Percentiles rank a stretch among this genome's conserved stretches.
Conservation (phyloP, 495 filamentous ascomycete species). For the Aspergillus panamensis region DNA sequence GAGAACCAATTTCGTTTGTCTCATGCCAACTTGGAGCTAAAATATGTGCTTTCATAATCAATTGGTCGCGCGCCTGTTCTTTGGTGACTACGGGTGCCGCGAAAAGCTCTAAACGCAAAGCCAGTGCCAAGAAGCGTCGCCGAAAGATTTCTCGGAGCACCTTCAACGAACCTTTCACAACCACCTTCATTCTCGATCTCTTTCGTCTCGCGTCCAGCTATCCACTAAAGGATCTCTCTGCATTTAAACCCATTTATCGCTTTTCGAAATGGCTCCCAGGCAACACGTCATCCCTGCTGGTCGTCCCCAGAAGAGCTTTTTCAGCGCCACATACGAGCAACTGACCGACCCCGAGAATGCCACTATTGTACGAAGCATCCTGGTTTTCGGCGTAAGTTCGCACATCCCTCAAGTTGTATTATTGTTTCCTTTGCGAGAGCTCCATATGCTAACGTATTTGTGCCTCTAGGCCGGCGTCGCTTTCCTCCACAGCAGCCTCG, state of each 20-base stretch:
- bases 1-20: background rate
- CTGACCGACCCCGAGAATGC: constrained; percentile 71
- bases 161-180: constrained; percentile 1
- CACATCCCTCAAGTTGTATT: background rate
- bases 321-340: constrained; percentile 55
- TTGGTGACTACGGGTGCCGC: constrained; percentile 36
- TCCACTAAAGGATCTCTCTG: background rate
- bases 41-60: constrained; percentile 6
- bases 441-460: constrained; percentile 19
- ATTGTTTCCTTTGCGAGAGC: background rate
- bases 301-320: constrained; percentile 46
- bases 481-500: constrained; percentile 70
- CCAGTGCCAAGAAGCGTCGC: constrained; percentile 39
- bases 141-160: constrained; percentile 43
- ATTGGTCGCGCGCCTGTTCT: constrained; percentile 27
- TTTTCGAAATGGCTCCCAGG: constrained; percentile 38
- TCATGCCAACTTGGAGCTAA: background rate
- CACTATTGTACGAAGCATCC: constrained; percentile 66
- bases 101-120: constrained; percentile 36
- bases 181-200: constrained; percentile 4
- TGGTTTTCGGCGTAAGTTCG: constrained; percentile 66
- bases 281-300: constrained; percentile 35
- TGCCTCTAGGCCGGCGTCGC: constrained; percentile 60
- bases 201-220: constrained; percentile 1
- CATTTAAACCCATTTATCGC: constrained; percentile 16